Conservation (phyloP, 2,329 filamentous ascomycete species). For the Colletotrichum navitas region DNA sequence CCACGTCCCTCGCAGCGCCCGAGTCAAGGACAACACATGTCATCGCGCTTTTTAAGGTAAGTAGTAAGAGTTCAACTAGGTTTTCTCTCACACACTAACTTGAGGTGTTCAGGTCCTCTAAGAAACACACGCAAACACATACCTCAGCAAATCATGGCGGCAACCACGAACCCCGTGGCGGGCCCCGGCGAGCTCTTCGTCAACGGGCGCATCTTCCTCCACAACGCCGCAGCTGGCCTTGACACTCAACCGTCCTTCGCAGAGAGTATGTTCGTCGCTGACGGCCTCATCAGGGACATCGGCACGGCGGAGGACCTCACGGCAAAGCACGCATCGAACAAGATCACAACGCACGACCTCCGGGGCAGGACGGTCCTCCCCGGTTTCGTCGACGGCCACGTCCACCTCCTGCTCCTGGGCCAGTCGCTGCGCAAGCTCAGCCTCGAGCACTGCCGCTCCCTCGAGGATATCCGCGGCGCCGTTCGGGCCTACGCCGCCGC, state of each 20-base stretch:
- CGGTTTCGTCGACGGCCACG: slow-evolving; percentile 69
- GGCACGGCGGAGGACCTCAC: slow-evolving; percentile 27
- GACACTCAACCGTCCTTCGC: slow-evolving; percentile 41
- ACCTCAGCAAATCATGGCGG: background rate
- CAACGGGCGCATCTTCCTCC: slow-evolving; percentile 43
- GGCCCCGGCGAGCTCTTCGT: slow-evolving; percentile 35
- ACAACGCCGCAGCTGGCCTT: slow-evolving; percentile 34
- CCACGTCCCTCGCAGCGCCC: background rate
- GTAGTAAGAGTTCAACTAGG: no score
- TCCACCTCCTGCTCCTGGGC: slow-evolving; percentile 67
- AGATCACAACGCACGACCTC: slow-evolving; percentile 42
- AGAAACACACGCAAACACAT: no score
- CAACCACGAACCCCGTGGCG: background rate
- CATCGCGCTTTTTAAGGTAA: background rate
- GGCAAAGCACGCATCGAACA: background rate
- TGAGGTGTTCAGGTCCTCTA: background rate
- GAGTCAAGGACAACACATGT: slow-evolving; percentile 15
- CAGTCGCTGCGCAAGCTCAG: slow-evolving; percentile 65
- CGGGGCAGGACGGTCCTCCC: slow-evolving; percentile 59
- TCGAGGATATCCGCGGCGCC: slow-evolving; percentile 62
- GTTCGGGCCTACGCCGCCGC: slow-evolving; percentile 60
- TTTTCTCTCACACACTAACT: background rate
- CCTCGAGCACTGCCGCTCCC: slow-evolving; percentile 60
- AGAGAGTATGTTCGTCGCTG: slow-evolving; percentile 42
- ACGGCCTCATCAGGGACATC: slow-evolving; percentile 40